Evolutionary conservation across 345 rosid species (phyloP).

Genomic region (Eucalyptus pauciflora): DNA sequence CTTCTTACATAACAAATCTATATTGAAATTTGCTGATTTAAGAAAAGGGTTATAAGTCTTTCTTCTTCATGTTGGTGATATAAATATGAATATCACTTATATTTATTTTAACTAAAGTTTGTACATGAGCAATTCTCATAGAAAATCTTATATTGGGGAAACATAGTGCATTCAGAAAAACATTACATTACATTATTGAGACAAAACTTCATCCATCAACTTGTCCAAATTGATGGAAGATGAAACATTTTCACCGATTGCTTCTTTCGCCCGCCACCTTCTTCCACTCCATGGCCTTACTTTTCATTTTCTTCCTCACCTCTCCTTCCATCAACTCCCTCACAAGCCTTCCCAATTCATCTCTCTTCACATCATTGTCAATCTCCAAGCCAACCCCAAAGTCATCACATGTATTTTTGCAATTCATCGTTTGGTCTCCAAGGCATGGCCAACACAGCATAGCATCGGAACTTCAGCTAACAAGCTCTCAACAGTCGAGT

Average conservation of each 20-base stretch:
- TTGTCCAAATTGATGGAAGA: not conserved
- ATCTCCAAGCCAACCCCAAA: constrained; percentile 15
- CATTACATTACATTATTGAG: not conserved
- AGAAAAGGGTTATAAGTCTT: not conserved
- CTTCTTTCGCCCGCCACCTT: not conserved
- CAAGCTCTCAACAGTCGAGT: constrained; percentile 4
- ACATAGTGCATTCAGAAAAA: not conserved
- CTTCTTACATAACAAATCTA: not conserved
- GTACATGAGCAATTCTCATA: not conserved
- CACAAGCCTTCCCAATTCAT: not conserved
- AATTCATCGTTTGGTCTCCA: constrained; percentile 2
- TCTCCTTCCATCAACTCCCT: not conserved
- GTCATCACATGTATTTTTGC: constrained; percentile 6
- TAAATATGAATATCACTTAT: not conserved
- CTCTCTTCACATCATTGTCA: constrained; percentile 11
- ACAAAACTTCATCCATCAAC: not conserved
- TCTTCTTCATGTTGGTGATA: not conserved
- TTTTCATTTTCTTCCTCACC: not conserved
- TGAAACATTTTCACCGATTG: not conserved
- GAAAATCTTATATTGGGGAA: not conserved
- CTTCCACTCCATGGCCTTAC: not conserved
- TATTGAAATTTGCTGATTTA: not conserved
- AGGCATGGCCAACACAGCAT: constrained; percentile 7
- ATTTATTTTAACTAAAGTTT: not conserved
- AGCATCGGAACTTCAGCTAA: not conserved